Conservation (phyloP, 306 rosid genomes). For the Quercus mongolica region DNA sequence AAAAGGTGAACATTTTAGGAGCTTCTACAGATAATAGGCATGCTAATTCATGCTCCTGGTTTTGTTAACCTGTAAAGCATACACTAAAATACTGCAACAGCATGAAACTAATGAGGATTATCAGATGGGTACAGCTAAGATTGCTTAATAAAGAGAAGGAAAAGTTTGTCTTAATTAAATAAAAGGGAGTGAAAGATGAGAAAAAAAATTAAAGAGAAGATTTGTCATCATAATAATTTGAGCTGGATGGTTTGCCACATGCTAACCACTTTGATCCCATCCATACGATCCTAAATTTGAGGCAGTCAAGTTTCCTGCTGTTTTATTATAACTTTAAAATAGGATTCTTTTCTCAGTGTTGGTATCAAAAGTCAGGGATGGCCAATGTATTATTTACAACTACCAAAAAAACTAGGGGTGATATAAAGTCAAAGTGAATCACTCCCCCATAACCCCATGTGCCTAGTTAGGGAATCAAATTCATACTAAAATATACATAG, state of each 20-base stretch:
- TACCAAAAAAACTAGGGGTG: neutral
- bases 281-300: neutral
- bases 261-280: slow-evolving; percentile 1
- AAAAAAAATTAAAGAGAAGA: neutral
- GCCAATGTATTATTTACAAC: neutral
- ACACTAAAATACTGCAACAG: neutral
- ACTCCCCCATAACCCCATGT: neutral
- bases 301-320: neutral
- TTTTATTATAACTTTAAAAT: neutral
- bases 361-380: neutral
- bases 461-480: neutral
- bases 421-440: neutral
- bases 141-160: neutral
- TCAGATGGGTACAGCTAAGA: neutral
- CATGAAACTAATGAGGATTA: neutral
- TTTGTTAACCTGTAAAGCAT: neutral
- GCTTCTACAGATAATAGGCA: neutral
- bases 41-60: neutral
- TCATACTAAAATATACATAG: neutral
- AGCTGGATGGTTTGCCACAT: slow-evolving; percentile 5
- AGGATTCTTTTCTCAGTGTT: neutral
- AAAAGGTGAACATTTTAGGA: neutral
- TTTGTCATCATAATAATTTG: neutral
- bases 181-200: neutral
- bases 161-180: neutral